phyloP scores from a whole-genome alignment of 1,284 basidiomycete species.

The Hemileccinum hortonii region DNA sequence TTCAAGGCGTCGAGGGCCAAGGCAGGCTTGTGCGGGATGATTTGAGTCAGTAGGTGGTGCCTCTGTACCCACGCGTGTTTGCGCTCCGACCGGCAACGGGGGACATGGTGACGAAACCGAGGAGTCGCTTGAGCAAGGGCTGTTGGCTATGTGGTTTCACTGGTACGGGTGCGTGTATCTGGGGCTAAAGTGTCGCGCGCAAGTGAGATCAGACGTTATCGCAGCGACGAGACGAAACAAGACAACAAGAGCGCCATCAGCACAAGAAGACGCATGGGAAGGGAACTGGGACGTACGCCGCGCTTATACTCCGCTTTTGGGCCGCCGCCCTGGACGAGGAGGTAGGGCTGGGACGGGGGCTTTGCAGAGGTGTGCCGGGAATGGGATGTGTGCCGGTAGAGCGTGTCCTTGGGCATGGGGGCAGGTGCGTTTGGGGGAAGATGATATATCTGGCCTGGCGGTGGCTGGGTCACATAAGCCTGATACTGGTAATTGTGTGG shows the following conservation, averaged over 20 bases:
- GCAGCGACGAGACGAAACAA: neutral
- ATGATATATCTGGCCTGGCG: constrained; percentile 31
- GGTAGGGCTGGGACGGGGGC: constrained; percentile 25
- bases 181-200: constrained; percentile 11
- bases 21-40: neutral
- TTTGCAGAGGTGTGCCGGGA: constrained; percentile 24
- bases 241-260: constrained; percentile 12
- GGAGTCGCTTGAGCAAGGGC: constrained; percentile 32
- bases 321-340: constrained; percentile 27
- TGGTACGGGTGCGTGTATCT: constrained; percentile 32
- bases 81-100: constrained; percentile 29
- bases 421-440: constrained; percentile 10
- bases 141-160: constrained; percentile 30
- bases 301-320: constrained; percentile 34
- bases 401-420: constrained; percentile 19
- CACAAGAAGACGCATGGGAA: constrained; percentile 11
- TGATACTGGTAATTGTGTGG: constrained; percentile 22
- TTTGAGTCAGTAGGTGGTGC: constrained; percentile 20
- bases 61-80: constrained; percentile 27
- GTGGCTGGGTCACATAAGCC: constrained; percentile 27
- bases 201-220: neutral
- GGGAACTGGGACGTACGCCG: constrained; percentile 25
- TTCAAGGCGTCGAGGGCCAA: neutral
- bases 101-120: constrained; percentile 30
- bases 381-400: constrained; percentile 20